Evolutionary conservation across 257 asterid genomes (phyloP), one percentile per base, ranked within the genome.

Genomic region (Solanum ahanhuiri): DNA sequence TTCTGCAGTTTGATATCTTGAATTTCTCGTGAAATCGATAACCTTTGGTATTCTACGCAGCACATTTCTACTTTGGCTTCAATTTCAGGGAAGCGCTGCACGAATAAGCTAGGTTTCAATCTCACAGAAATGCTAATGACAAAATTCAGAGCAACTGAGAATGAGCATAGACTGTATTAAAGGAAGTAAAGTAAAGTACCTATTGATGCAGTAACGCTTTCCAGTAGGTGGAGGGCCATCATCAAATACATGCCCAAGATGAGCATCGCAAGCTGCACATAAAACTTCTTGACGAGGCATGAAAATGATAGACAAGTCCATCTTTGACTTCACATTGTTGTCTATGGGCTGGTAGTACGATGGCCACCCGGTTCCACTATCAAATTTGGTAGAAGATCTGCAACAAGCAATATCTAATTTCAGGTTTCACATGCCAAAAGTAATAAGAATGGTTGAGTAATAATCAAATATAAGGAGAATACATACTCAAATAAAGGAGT

Each of bases 321-420:
- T 89, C 88, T 96, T 94, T 9, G 98, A 95, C 89, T 92, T 94
- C 93, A 93, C 98, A 22, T 96, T 96, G 92, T 92, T 88, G 30
- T 92, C 96, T 7, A 95, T 82, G 12, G 99, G 97, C 81, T 91
- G 89, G 86, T 96, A 93, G 82, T 96, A 96, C 7, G 99, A 96
- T 51, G 99, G 99, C 98, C 99, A 96, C 70, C 99, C 99, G 1
- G 98, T 96, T 76, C 98, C 98, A 63, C 99, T 96, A 12, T 96
- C 99, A 75, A 94, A 96, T 88, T 96, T 96, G 83, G 98, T 94
- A 20, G 97, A 90, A 82, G 99, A 96, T 88, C 98, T 96, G 86
- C 31, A 86, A 88, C 86, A 88, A 41, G 63, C 45, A 57, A 15
- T 33, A 34, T 41, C 3, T 0, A 81, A 35, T 82, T 86, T 48